Evolutionary conservation across 2,329 filamentous ascomycete genomes (phyloP), one percentile per base, ranked within the genome.

Genomic region (Phyllosticta paracitricarpa): DNA sequence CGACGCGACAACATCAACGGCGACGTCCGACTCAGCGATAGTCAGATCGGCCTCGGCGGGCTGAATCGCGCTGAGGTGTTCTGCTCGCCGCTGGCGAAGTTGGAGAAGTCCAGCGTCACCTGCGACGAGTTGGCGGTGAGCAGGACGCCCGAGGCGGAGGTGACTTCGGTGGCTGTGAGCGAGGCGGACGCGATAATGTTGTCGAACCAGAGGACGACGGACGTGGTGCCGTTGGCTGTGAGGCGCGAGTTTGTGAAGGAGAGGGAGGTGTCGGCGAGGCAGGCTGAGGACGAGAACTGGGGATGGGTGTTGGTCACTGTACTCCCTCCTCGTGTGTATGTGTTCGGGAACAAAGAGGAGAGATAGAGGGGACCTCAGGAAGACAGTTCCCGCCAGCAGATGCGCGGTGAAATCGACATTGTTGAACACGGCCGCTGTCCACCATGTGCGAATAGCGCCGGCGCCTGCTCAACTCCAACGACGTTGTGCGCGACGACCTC

Each of bases 121-220:
- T 73, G 68, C 1, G 66, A 68, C 26, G 56, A 64, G 51, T 69
- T 69, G 3, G 68, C 68, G 14, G 70, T 64, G 1, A 69, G 64
- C 1, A 72, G 64, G 4, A 70, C 58, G 1, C 67, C 68, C 1
- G 62, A 65, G 0, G 56, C 54, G 2, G 66, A 68, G 19, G 62
- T 63, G 6, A 71, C 30, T 22, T 66, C 54, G 33, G 65, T 33
- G 57, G 62, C 48, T 57, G 65, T 35, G 48, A 68, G 26, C 1
- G 57, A 26, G 14, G 65, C 66, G 2, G 58, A 55, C 25, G 61
- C 63, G 54, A 72, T 70, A 4, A 65, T 48, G 56, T 73, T 72
- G 14, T 71, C 71, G 55, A 72, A 72, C 71, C 71, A 73, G 2
- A n/a, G n/a, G n/a, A n/a, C n/a, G n/a, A n/a, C n/a, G 28, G 68